Base-by-base conservation (phyloP, 2,329 filamentous ascomycete genomes). In the Ophiocordyceps camponoti-floridani region DNA sequence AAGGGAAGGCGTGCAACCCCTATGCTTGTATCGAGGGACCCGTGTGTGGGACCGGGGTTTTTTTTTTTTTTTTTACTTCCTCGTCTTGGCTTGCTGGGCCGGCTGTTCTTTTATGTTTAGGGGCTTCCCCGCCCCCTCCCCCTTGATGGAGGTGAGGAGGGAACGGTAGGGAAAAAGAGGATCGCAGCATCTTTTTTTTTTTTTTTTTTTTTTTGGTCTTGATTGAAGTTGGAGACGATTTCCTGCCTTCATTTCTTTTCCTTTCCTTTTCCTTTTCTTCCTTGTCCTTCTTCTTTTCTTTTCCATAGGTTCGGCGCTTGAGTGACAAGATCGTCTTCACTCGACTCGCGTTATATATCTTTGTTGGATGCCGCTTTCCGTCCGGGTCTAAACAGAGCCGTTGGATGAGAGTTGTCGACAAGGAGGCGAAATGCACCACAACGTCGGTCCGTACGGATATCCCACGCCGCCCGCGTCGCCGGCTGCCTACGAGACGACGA, bases 381-480 rank as follows among this genome's bases (percentile, higher is more conserved):
- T 14, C 23, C 23, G 3, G 3, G 23, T 23, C 23, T 23, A 23
- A 16, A 40, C 9, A 40, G 37, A 40, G 37, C 7, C 14, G 8
- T 6, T 12, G 33, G 16, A n/a, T 23, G 37, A 18, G 37, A 10
- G 37, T 12, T 11, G 9, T 11, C 4, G n/a, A 19, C 14, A 19
- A 16, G 2, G 13, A 13, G 12, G 12, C 67, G 75, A 61, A 63
- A 76, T 76, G 72, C 71, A 75, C 67, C 23, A 3, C 3, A 67
- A 75, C 69, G 70, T 71, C 64, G 64, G 67, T 62, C 64, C 58
- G 50, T 72, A 63, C 60, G 70, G 71, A 62, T 71, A 73, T 60
- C 71, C 70, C 54, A 74, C 71, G 51, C 72, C 73, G 52, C 73
- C 73, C 56, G 68, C 70, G 47, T 75, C 72, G 50, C 73, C 73